Base-by-base conservation (phyloP, 1,139 yeast genomes). In the Hyphopichia khmerensis region DNA sequence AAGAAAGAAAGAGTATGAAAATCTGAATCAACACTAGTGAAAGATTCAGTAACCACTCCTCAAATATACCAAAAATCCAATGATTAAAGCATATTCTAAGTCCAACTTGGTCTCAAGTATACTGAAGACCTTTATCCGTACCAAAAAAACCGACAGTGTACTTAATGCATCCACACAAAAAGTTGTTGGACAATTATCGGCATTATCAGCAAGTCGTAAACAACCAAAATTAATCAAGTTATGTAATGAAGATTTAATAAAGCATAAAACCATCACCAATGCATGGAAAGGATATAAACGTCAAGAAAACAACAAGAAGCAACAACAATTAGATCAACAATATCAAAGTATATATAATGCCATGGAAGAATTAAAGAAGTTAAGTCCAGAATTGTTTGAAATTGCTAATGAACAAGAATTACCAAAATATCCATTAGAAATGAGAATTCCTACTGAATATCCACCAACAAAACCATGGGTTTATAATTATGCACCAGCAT, bases 391-490 rank as follows among this genome's bases (percentile, higher is more conserved):
- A 46, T 68, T 86, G 46, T 80, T 63, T 49, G 76, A 74, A 46
- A 74, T 75, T 33, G 83, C 85, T 32, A 76, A 73, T 56, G 58
- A 60, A 27, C 63, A 68, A 42, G 78, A 80, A 48, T 58, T 60
- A 34, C 72, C 73, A 45, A 77, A 76, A 50, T 86, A 83, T 59
- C 93, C 95, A 8, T 62, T 84, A 56, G 96, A 91, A 56, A 64
- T 89, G 68, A 79, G 95, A 59, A 80, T 87, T 4, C 98, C 99
- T 29, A 87, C 96, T 1, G 95, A 90, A 43, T 88, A 73, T 48
- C 99, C 99, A n/a, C 86, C 98, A 33, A 82, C 80, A 56, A 76
- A 79, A 48, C 75, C 88, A 24, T 91, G 98, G 97, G 80, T 83
- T 45, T 79, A 80, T 57, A 81, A 84, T 51, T 87, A 70, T 55